These are phyloP conservation scores for Jackrogersella multiformis DNA, from an alignment of 495 filamentous ascomycete species.

Conservation along the genomic window DNA sequence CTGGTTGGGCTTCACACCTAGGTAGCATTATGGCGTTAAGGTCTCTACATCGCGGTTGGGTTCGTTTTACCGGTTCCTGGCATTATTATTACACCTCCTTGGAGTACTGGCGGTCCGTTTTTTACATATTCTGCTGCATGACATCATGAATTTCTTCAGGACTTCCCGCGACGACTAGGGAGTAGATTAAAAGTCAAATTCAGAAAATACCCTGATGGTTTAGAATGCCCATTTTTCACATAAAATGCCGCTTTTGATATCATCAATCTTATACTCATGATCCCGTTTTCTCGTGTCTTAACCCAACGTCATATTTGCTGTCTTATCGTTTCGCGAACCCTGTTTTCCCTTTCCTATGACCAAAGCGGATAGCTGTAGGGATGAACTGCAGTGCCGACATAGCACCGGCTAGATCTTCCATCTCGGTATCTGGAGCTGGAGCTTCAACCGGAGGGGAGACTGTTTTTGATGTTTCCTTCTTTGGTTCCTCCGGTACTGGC, in stretches of 20 bases:
- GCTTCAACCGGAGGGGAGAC: slow-evolving; percentile 15
- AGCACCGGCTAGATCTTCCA: slow-evolving; percentile 76
- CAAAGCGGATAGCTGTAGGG: slow-evolving; percentile 78
- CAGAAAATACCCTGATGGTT: slow-evolving; percentile 8
- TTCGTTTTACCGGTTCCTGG: slow-evolving; percentile 20
- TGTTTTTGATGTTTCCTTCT: slow-evolving; percentile 5
- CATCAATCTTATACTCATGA: slow-evolving; percentile 18
- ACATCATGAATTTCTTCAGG: slow-evolving; percentile 20
- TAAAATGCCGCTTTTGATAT: slow-evolving; percentile 7
- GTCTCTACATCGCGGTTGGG: slow-evolving; percentile 26
- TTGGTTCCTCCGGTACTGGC: slow-evolving; percentile 11
- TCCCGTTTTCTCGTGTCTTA: slow-evolving; percentile 27
- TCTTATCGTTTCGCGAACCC: slow-evolving; percentile 54
- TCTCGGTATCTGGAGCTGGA: slow-evolving; percentile 64
- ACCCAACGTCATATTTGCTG: background rate
- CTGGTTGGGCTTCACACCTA: slow-evolving; percentile 28
- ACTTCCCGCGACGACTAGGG: background rate
- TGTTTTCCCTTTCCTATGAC: slow-evolving; percentile 64
- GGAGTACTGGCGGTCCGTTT: slow-evolving; percentile 25
- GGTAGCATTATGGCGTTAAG: slow-evolving; percentile 42
- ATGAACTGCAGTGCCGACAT: slow-evolving; percentile 89
- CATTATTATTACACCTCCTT: slow-evolving; percentile 25
- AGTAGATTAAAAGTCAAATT: slow-evolving; percentile 29
- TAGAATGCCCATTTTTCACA: slow-evolving; percentile 11
- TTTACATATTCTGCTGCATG: slow-evolving; percentile 12